Conservation (phyloP, 139 green algal species). For the Chlorokybus atmophyticus region DNA sequence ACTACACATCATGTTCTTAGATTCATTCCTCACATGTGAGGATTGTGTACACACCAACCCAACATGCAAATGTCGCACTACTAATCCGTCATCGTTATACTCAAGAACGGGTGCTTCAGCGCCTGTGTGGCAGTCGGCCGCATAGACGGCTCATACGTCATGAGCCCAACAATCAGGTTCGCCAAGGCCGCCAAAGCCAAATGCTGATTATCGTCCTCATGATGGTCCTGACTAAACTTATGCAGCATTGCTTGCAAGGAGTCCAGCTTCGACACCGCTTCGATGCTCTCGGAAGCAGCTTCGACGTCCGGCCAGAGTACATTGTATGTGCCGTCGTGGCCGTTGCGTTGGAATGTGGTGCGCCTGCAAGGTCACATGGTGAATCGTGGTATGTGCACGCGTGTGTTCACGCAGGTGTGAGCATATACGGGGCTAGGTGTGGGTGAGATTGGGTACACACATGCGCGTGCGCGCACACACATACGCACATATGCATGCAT, state of each 20-base stretch:
- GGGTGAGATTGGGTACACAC: background rate
- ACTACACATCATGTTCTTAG: too few relatives aligned
- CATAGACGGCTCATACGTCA: conserved; percentile 51
- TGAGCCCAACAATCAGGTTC: conserved; percentile 37
- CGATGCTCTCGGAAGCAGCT: background rate
- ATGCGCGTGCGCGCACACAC: background rate
- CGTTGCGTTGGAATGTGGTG: background rate
- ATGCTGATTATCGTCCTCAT: conserved; percentile 19
- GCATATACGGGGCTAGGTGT: background rate
- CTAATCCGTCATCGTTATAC: too few relatives aligned
- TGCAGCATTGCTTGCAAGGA: background rate
- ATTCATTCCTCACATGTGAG: too few relatives aligned
- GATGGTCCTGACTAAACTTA: conserved; percentile 11
- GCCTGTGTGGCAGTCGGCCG: conserved; percentile 55
- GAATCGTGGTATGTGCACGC: background rate
- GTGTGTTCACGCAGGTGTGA: background rate
- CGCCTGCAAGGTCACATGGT: too few relatives aligned
- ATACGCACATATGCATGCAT: background rate
- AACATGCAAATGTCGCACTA: too few relatives aligned
- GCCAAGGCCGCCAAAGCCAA: conserved; percentile 16
- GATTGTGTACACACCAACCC: too few relatives aligned
- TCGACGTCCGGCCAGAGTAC: background rate
- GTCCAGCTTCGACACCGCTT: too few relatives aligned
- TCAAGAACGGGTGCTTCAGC: conserved; percentile 77
- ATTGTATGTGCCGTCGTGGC: background rate